phyloP scores from a whole-genome alignment of 257 asterid genomes.

The Solanum paucissectum region DNA sequence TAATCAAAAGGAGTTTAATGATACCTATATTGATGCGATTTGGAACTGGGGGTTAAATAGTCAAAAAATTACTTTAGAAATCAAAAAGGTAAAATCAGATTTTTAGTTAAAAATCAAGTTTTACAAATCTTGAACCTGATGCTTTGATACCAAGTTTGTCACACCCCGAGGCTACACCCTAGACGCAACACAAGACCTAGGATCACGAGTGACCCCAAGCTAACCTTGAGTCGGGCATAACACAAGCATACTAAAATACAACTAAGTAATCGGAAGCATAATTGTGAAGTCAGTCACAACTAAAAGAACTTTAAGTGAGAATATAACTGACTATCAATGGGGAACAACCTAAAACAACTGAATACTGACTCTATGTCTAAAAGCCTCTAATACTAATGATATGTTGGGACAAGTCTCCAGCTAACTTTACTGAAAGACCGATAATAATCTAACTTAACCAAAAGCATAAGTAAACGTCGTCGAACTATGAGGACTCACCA shows the following conservation, averaged over 20 bases:
- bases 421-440: background rate
- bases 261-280: background rate
- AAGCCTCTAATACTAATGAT: background rate
- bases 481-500: background rate
- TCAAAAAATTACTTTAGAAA: background rate
- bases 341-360: background rate
- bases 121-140: too few species aligned
- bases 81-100: background rate
- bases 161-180: background rate
- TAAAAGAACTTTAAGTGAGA: background rate
- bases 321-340: background rate
- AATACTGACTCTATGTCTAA: background rate
- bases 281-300: background rate
- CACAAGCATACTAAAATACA: background rate
- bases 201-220: background rate
- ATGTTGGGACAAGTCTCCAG: background rate
- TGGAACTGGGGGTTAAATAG: background rate
- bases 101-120: background rate
- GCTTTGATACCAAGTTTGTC: background rate
- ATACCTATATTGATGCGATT: background rate
- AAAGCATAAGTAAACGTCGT: background rate
- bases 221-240: too few species aligned
- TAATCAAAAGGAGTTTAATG: background rate
- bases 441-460: background rate
- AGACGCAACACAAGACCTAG: background rate